phyloP scores from a whole-genome alignment of 306 rosid genomes.

The Boehmeria nivea region DNA sequence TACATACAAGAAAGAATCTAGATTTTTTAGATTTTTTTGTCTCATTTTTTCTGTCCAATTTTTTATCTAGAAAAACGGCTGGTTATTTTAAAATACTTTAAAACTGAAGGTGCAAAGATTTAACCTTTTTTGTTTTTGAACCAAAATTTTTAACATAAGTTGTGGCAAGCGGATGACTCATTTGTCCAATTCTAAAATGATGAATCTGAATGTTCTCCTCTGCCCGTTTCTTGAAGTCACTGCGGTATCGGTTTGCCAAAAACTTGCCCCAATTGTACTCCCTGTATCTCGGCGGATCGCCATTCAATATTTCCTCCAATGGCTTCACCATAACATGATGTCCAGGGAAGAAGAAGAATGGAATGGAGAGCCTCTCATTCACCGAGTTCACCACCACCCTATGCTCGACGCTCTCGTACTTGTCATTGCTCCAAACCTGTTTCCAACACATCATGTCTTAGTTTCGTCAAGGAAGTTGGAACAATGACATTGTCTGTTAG shows the following conservation, averaged over 20 bases:
- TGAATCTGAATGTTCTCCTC: constrained; percentile 68
- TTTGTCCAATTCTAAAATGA: constrained; percentile 4
- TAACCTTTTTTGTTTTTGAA: too few relatives aligned
- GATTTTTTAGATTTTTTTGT: too few relatives aligned
- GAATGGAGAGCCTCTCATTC: constrained; percentile 64
- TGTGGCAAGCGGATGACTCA: too few relatives aligned
- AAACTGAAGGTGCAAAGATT: too few relatives aligned
- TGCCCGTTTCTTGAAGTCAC: constrained; percentile 60
- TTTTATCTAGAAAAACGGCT: too few relatives aligned
- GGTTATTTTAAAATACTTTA: too few relatives aligned
- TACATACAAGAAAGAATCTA: too few relatives aligned
- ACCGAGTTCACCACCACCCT: constrained; percentile 61
- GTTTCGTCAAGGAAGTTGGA: background rate
- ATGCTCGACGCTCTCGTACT: constrained; percentile 72
- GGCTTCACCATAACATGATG: constrained; percentile 53
- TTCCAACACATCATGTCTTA: background rate
- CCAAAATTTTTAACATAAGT: too few relatives aligned
- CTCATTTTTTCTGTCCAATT: too few relatives aligned
- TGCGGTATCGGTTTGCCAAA: constrained; percentile 43
- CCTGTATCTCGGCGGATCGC: constrained; percentile 64
- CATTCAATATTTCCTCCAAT: constrained; percentile 42
- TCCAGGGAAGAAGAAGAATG: constrained; percentile 63
- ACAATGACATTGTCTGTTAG: too few relatives aligned
- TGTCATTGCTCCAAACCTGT: constrained; percentile 85
- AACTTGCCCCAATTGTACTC: constrained; percentile 60